A percentile compares a stretch with the other conserved stretches of the same genome.
These are phyloP conservation scores for Andrographis paniculata DNA, from an alignment of 305 asterid genomes.

Conservation along the genomic window DNA sequence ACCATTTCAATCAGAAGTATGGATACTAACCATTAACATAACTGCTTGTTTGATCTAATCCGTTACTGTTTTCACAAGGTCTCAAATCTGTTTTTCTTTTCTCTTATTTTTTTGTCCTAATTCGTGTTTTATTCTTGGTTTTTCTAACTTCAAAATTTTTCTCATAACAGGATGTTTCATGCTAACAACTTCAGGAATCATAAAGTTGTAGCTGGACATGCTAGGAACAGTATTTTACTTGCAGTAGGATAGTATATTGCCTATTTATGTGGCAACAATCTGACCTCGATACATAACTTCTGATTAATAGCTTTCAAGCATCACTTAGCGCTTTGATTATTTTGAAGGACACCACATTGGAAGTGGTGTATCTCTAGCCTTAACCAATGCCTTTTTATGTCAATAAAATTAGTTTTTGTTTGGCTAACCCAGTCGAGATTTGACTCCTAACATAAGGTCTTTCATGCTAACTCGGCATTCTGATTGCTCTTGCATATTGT, in stretches of 20 bases:
- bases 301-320: constrained; percentile 15
- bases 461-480: constrained; percentile 19
- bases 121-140: constrained; percentile 23
- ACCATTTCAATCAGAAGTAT: constrained; percentile 98
- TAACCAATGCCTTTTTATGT: constrained; percentile 5
- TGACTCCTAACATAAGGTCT: constrained; percentile 29
- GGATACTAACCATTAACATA: constrained; percentile 99
- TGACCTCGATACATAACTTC: constrained; percentile 20
- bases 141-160: constrained; percentile 25
- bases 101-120: constrained; percentile 27
- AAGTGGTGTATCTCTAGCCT: constrained; percentile 2
- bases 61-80: constrained; percentile 47
- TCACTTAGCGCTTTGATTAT: constrained; percentile 19
- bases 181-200: constrained; percentile 45
- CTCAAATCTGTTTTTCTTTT: constrained; percentile 24
- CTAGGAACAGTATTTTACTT: constrained; percentile 15
- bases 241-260: constrained; percentile 9
- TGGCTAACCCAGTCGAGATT: constrained; percentile 8
- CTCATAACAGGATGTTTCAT: constrained; percentile 49
- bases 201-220: constrained; percentile 27
- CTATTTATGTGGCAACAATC: constrained; percentile 9
- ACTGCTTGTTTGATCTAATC: constrained; percentile 73
- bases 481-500: constrained; percentile 12
- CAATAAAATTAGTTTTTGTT: constrained; percentile 5
- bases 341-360: constrained; percentile 8